Evolutionary conservation across 768 basidiomycete genomes (phyloP), one percentile per base, ranked within the genome.

Genomic region (Mycena rebaudengoi): DNA sequence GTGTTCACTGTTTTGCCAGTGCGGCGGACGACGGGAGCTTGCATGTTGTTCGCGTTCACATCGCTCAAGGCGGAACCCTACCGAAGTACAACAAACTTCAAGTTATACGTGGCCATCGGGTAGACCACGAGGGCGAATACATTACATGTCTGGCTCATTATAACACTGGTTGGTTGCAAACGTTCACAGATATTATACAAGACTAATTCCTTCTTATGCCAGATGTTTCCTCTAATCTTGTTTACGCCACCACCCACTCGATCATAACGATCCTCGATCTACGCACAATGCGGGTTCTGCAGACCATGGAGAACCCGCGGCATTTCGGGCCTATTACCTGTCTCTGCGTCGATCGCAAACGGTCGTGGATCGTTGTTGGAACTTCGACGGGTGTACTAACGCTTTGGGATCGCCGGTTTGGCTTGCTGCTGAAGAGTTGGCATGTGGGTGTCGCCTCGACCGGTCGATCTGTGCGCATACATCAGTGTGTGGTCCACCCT

Each of bases 381-480:
- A 98, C 97, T 1, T 87, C 91, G 3, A 87, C 86, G 2, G 98
- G 97, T 6, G 87, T 91, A 14, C 78, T 99, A 13, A 89, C 92
- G 0, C 82, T 99, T 3, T 99, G 96, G 96, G 98, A 99, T 78
- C 88, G 95, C 41, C 91, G 97, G 11, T 99, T 99, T 68, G 96
- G 96, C 1, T 80, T 98, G 20, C 80, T 91, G 5, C 82, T 99
- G 66, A 92, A 92, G 74, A 93, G 89, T 62, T 98, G 97, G 96
- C 87, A 88, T 70, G 88, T 88, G 7, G 88, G 88, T 11, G 80
- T 82, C 7, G 82, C 85, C 4, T 79, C 83, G 12, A 79, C 80
- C 2, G 86, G 86, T 2, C 77, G 81, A 37, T 80, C 83, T 7
- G 83, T 83, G 3, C 84, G 87, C 35, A 86, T 96, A 23, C 85